A percentile compares a stretch with the other conserved stretches of the same genome.
Evolutionary conservation across 1,139 yeast species (phyloP).

Genomic region (Protomyces pachydermus): DNA sequence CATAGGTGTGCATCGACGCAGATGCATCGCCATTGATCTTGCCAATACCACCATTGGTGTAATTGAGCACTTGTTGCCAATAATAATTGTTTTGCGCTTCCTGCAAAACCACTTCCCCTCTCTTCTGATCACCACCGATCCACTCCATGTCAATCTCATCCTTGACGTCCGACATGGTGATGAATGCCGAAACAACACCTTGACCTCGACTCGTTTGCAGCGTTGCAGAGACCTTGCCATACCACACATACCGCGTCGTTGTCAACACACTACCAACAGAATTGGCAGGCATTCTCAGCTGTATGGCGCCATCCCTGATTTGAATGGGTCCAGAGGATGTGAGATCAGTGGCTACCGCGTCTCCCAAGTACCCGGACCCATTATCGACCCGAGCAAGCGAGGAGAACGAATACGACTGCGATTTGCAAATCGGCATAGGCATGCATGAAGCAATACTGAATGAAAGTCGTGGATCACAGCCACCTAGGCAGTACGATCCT

Average conservation of each 20-base stretch:
- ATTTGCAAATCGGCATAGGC: conserved; percentile 49
- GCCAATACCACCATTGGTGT: conserved; percentile 51
- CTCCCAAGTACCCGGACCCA: conserved; percentile 59
- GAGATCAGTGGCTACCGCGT: conserved; percentile 65
- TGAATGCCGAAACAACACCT: conserved; percentile 82
- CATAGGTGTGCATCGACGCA: conserved; percentile 68
- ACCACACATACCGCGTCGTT: conserved; percentile 77
- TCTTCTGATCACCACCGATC: conserved; percentile 49
- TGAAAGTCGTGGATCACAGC: conserved; percentile 69
- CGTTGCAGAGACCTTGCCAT: conserved; percentile 67
- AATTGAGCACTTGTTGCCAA: conserved; percentile 66
- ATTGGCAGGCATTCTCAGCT: conserved; percentile 72
- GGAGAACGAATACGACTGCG: conserved; percentile 34
- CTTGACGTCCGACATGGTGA: conserved; percentile 66
- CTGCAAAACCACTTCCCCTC: conserved; percentile 47
- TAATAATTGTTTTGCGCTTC: conserved; percentile 72
- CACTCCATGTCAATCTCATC: conserved; percentile 89
- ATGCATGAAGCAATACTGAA: conserved; percentile 60
- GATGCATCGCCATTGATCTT: conserved; percentile 50
- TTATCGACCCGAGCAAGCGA: conserved; percentile 38
- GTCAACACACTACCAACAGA: conserved; percentile 76
- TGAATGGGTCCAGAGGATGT: conserved; percentile 63
- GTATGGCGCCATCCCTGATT: conserved; percentile 51
- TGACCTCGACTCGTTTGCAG: conserved; percentile 66
- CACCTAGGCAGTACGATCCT: conserved; percentile 74